Evolutionary conservation across 371 early-diverging fungal species (phyloP), one percentile per base, ranked within the genome.

Genomic region (Mucor velutinosus): DNA sequence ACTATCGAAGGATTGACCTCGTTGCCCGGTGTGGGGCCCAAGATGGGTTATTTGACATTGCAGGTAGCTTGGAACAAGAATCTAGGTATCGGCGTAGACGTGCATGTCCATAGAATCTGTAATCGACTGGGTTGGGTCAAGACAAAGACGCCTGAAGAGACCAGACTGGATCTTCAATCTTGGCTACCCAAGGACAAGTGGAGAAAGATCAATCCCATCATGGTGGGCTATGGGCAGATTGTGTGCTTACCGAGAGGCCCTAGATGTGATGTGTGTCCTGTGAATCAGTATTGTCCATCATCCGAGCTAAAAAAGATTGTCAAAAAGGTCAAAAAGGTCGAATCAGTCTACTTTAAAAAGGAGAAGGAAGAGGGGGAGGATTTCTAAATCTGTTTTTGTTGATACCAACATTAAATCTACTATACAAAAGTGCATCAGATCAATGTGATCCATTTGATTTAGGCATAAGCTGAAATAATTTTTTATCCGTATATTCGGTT

Each of bases 11-110:
- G 81, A 10, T 71, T 98, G 64, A 77, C 89, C 10, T 84, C 81
- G 37, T 76, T 99, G 49, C 98, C 98, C 0, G 99, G 99, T 4
- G 93, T 99, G n/a, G 99, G 99, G 1, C 97, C 97, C 3, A 99
- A 99, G 73, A 99, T 99, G 96, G 90, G 45, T 0, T 93, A 93
- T 65, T 66, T 97, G 69, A 86, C 93, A 0, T 79, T 98, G 71
- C 96, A 97, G 61, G 75, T 73, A 21, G 97, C 95, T 17, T 97
- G 97, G 97, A 86, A 92, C 63, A 92, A 85, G 61, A 93, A 90
- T 67, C 73, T 85, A 14, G 99, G 99, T 2, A 98, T 99, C 77
- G 97, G 98, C 12, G 99, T 99, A n/a, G 99, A 99, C 80, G 93
- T 94, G 0, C 99, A 99, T 80, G 99, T 99, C 11, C 96, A 98